These are phyloP conservation scores for Thalia dealbata DNA, from an alignment of 176 grass and related monocot genomes.

Conservation along the genomic window DNA sequence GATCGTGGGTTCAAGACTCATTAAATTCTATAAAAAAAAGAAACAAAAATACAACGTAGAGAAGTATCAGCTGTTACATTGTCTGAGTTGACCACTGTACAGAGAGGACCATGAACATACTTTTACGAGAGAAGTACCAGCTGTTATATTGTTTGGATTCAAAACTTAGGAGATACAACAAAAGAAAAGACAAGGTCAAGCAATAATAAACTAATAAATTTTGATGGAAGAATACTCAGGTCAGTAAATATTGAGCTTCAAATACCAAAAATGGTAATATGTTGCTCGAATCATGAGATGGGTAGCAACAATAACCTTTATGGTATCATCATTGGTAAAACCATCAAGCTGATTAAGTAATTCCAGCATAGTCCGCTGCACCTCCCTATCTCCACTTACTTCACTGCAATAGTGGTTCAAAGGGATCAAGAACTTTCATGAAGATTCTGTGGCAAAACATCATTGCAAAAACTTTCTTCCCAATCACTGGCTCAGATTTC, in stretches of 20 bases:
- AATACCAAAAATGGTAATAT: neutral
- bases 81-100: too few relatives aligned
- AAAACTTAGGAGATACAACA: too few relatives aligned
- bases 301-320: conserved; percentile 41
- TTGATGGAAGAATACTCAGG: too few relatives aligned
- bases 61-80: too few relatives aligned
- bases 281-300: neutral
- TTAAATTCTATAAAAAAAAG: too few relatives aligned
- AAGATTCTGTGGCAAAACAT: neutral
- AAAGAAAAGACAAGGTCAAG: too few relatives aligned
- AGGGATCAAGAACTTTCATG: neutral
- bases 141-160: too few relatives aligned
- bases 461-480: neutral
- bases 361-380: conserved; percentile 75
- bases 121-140: too few relatives aligned
- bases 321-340: conserved; percentile 70
- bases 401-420: conserved; percentile 33
- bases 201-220: too few relatives aligned
- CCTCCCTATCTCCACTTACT: conserved; percentile 71
- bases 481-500: neutral
- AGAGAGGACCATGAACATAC: too few relatives aligned
- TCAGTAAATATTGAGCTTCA: neutral
- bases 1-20: too few relatives aligned
- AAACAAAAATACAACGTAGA: too few relatives aligned
- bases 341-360: conserved; percentile 79